Conservation (phyloP, 148 eudicot species). For the Rheum nobile region DNA sequence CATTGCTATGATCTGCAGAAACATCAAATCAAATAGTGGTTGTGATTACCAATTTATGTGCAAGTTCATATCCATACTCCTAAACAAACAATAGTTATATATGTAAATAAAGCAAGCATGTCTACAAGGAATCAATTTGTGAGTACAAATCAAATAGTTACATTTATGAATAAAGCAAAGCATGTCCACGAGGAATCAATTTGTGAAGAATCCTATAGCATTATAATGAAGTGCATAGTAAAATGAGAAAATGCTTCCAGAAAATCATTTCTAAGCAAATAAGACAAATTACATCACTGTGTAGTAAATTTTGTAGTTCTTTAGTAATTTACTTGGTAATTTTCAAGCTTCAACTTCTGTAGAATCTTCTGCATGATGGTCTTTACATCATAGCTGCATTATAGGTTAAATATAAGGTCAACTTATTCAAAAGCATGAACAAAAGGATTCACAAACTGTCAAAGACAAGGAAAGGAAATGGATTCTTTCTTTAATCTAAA, state of each 20-base stretch:
- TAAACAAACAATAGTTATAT: background rate
- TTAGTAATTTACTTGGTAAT: slow-evolving; percentile 62
- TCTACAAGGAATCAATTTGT: background rate
- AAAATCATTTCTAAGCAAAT: background rate
- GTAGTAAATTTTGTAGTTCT: background rate
- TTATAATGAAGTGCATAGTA: background rate
- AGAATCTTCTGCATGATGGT: slow-evolving; percentile 62
- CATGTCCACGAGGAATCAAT: background rate
- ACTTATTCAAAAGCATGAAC: background rate
- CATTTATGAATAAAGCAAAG: background rate
- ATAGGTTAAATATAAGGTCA: slow-evolving; percentile 6
- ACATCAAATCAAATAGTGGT: background rate
- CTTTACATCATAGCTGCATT: slow-evolving; percentile 68
- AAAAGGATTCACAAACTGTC: background rate
- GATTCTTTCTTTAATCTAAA: background rate
- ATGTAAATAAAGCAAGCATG: too few relatives aligned
- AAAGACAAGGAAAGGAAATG: background rate
- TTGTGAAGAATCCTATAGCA: background rate
- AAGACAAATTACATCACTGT: background rate
- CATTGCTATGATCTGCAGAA: slow-evolving; percentile 92
- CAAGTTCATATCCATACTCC: background rate
- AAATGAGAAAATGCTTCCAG: background rate
- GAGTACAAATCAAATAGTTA: background rate
- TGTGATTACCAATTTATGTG: background rate
- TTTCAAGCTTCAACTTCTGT: slow-evolving; percentile 67